phyloP scores from a whole-genome alignment of 495 filamentous ascomycete species.

The Rusavskia elegans region DNA sequence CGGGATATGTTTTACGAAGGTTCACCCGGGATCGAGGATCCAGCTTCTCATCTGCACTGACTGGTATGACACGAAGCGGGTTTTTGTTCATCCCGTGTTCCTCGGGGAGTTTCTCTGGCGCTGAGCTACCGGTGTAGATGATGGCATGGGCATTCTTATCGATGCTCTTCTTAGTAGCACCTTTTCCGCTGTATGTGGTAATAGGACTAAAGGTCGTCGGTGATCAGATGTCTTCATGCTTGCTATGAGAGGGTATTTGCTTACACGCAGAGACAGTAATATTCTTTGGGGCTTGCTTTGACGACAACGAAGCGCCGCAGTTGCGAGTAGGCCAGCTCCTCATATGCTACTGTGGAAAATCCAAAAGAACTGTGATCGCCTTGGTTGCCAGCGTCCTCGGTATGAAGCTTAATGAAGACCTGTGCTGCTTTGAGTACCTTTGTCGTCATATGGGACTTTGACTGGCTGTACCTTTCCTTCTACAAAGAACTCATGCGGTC shows the following conservation, averaged over 20 bases:
- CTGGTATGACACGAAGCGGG: conserved; percentile 18
- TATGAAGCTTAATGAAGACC: conserved; percentile 9
- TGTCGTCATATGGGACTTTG: not conserved
- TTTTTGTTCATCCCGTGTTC: conserved; percentile 20
- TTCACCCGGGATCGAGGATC: conserved; percentile 28
- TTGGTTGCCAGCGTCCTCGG: conserved; percentile 1
- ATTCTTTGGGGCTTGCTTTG: not conserved
- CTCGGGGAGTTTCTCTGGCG: not conserved
- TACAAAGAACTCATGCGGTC: not conserved
- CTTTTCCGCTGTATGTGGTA: conserved; percentile 21
- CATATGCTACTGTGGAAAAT: conserved; percentile 5
- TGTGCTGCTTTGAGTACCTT: not conserved
- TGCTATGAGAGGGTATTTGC: not conserved
- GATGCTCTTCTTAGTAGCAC: conserved; percentile 18
- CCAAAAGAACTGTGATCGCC: not conserved
- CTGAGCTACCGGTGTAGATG: conserved; percentile 17
- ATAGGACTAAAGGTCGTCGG: conserved; percentile 12
- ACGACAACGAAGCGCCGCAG: conserved; percentile 14
- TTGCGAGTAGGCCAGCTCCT: conserved; percentile 2
- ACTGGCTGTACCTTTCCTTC: not conserved
- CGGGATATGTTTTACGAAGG: conserved; percentile 31
- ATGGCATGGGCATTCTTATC: conserved; percentile 22
- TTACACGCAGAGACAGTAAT: conserved; percentile 1
- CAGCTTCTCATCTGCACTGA: conserved; percentile 13
- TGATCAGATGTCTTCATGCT: not conserved